Conservation (phyloP, 2,329 filamentous ascomycete species). For the Alternaria novae-zelandiae region DNA sequence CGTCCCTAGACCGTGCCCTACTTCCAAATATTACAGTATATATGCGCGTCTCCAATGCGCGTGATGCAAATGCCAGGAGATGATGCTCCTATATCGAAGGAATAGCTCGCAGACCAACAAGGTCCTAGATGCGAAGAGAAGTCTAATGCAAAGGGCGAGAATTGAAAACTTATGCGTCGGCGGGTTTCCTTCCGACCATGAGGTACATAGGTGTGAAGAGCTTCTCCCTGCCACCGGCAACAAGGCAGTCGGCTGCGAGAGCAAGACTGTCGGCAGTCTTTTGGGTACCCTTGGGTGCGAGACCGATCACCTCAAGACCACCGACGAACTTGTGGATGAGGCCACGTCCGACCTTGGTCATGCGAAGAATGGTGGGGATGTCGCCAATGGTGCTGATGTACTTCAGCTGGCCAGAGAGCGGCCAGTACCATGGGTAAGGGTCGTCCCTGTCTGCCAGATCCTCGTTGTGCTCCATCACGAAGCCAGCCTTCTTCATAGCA, state of each 20-base stretch:
- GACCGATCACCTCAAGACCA: constrained; percentile 72
- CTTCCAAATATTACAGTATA: constrained; percentile 37
- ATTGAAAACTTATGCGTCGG: constrained; percentile 29
- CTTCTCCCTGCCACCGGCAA: constrained; percentile 84
- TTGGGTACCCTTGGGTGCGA: constrained; percentile 84
- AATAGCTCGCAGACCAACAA: constrained; percentile 22
- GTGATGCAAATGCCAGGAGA: constrained; percentile 22
- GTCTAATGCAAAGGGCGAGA: constrained; percentile 26
- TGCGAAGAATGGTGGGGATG: constrained; percentile 80
- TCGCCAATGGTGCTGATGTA: constrained; percentile 83
- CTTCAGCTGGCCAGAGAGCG: constrained; percentile 81
- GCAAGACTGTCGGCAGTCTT: constrained; percentile 95
- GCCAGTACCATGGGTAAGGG: constrained; percentile 90
- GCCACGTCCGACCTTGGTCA: constrained; percentile 83
- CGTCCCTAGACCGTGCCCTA: constrained; percentile 19
- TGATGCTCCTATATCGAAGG: constrained; percentile 19
- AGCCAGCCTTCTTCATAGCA: constrained; percentile 87
- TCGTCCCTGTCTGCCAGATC: constrained; percentile 82
- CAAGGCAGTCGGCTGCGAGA: constrained; percentile 80
- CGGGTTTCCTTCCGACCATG: constrained; percentile 92
- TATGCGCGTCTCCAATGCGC: constrained; percentile 25
- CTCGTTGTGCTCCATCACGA: constrained; percentile 81
- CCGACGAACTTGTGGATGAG: constrained; percentile 79
- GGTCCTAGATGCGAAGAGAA: constrained; percentile 18
- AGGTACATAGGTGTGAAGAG: constrained; percentile 99